phyloP scores from a whole-genome alignment of 192 early-diverging fungal species.

The Dissophora ornata region DNA sequence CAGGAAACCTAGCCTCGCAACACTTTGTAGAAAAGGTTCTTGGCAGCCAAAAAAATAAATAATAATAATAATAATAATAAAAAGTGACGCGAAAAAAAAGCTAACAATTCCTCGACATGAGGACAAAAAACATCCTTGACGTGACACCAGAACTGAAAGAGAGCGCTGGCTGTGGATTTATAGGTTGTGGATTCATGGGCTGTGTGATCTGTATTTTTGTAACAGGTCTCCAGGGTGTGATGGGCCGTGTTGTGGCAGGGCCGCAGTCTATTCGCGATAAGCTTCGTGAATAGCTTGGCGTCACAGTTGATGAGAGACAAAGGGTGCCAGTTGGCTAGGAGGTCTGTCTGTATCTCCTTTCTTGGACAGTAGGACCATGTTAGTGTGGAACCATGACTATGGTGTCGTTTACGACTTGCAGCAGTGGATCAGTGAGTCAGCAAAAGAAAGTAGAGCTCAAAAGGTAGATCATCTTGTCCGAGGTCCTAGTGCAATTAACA shows the following conservation, averaged over 20 bases:
- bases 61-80: too few species aligned
- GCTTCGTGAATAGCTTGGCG: constrained; percentile 33
- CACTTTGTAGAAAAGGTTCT: too few species aligned
- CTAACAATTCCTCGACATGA: too few species aligned
- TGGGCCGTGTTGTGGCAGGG: background rate
- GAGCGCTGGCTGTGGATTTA: too few species aligned
- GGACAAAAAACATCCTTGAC: too few species aligned
- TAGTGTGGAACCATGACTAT: constrained; percentile 8
- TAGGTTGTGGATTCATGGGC: too few species aligned
- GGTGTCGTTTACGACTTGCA: constrained; percentile 19
- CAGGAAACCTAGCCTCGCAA: too few species aligned
- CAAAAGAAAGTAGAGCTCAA: constrained; percentile 19
- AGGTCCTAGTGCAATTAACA: background rate
- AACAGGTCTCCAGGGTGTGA: too few species aligned
- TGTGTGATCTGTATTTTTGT: too few species aligned
- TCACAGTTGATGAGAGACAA: constrained; percentile 30
- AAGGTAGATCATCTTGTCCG: constrained; percentile 37
- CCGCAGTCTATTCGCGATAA: constrained; percentile 1
- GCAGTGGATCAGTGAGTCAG: background rate
- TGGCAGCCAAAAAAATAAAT: too few species aligned
- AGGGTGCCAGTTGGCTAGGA: constrained; percentile 27
- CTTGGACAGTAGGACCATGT: constrained; percentile 35
- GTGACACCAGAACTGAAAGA: too few species aligned
- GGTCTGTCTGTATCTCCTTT: constrained; percentile 33
- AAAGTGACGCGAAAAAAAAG: too few species aligned